phyloP scores from a whole-genome alignment of 345 rosid species.

The Eucalyptus melliodora region DNA sequence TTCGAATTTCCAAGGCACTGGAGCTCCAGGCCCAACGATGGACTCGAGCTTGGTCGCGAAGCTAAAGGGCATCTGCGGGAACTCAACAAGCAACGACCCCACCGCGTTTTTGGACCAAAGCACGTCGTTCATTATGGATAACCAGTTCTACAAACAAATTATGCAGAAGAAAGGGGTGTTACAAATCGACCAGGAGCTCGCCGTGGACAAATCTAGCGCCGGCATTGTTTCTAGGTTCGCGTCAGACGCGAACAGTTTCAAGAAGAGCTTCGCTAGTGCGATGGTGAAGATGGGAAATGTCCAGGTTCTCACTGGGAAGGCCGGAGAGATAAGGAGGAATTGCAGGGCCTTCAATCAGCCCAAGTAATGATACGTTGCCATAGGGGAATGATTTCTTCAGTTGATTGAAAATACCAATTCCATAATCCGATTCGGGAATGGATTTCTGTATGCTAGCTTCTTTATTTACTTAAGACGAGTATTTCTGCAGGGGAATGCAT shows the following conservation, averaged over 20 bases:
- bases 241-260: constrained; percentile 8
- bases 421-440: background rate
- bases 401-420: background rate
- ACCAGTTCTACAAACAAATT: constrained; percentile 29
- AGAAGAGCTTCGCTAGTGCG: constrained; percentile 34
- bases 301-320: constrained; percentile 35
- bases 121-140: constrained; percentile 36
- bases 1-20: constrained; percentile 23
- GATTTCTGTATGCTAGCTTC: background rate
- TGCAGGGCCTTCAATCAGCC: constrained; percentile 37
- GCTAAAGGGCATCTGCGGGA: constrained; percentile 24
- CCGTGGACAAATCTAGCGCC: constrained; percentile 20
- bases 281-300: constrained; percentile 49
- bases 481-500: background rate
- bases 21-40: constrained; percentile 40
- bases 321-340: constrained; percentile 49
- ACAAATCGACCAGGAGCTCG: constrained; percentile 53
- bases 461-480: background rate
- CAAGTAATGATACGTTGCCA: background rate
- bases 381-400: background rate
- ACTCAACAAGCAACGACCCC: constrained; percentile 13
- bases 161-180: constrained; percentile 32
- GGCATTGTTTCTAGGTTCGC: constrained; percentile 33
- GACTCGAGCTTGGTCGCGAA: constrained; percentile 21
- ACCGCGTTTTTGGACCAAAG: constrained; percentile 50